phyloP scores from a whole-genome alignment of 345 rosid genomes.

The Salix brachista region DNA sequence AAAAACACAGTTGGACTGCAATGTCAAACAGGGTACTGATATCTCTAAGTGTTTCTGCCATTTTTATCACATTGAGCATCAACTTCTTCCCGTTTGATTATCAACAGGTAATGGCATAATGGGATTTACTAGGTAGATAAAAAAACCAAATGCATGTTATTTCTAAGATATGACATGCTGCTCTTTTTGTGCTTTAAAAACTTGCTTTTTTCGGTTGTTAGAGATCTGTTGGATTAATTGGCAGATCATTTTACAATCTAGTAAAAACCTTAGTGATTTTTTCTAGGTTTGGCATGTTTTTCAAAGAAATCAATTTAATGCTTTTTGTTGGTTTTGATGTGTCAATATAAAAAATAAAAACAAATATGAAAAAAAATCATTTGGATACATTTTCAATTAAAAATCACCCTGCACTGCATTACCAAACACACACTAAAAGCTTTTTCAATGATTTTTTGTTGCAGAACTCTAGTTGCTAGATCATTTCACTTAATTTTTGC shows the following conservation, averaged over 20 bases:
- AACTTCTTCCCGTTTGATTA: background rate
- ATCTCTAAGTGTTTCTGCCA: too few species aligned
- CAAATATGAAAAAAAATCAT: too few species aligned
- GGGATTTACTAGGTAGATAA: background rate
- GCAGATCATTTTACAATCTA: background rate
- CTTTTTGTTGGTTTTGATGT: too few species aligned
- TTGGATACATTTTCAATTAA: too few species aligned
- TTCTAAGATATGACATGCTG: background rate
- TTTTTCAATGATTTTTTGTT: background rate
- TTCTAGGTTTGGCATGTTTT: too few species aligned
- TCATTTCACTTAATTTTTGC: background rate
- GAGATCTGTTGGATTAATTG: background rate
- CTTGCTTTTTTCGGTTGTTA: too few species aligned
- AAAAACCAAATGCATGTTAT: background rate
- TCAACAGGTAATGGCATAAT: background rate
- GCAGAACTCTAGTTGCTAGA: background rate
- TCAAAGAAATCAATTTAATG: too few species aligned
- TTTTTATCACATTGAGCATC: background rate
- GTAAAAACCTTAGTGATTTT: background rate
- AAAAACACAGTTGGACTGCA: too few species aligned
- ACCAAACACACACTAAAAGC: background rate
- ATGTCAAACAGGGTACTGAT: too few species aligned
- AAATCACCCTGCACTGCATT: too few species aligned
- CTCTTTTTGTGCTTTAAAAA: too few species aligned
- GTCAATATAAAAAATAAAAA: too few species aligned